phyloP scores from a whole-genome alignment of 176 grass and related monocot species.

The Musa schizocarpa region DNA sequence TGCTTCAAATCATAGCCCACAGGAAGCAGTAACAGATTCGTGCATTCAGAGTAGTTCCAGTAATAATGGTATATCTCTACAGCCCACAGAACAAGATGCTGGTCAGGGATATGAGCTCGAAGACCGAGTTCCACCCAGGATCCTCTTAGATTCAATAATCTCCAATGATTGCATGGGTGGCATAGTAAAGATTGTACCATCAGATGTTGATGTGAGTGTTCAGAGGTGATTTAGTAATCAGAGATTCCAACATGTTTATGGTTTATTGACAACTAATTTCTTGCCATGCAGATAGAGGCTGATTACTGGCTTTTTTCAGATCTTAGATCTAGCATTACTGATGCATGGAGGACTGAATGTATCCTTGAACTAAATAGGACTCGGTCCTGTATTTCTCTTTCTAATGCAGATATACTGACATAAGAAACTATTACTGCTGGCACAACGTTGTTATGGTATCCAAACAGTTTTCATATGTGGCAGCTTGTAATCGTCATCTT shows the following conservation, averaged over 20 bases:
- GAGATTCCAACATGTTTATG: not conserved
- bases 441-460: not conserved
- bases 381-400: not conserved
- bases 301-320: constrained; percentile 90
- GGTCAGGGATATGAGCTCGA: constrained; percentile 23
- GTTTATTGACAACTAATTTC: constrained; percentile 3
- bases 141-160: constrained; percentile 33
- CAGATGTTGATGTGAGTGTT: constrained; percentile 48
- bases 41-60: constrained; percentile 7
- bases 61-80: constrained; percentile 15
- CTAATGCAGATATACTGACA: not conserved
- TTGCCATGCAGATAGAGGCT: constrained; percentile 52
- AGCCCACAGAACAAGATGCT: constrained; percentile 30
- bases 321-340: constrained; percentile 34
- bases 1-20: constrained; percentile 13
- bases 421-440: not conserved
- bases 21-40: constrained; percentile 10
- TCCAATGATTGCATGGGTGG: constrained; percentile 33
- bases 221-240: not conserved
- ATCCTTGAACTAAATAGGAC: constrained; percentile 15
- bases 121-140: constrained; percentile 19
- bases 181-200: constrained; percentile 58
- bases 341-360: constrained; percentile 55
- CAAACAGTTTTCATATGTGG: not conserved
- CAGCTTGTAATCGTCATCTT: not conserved